These are phyloP conservation scores for Sugiyamaella sp. DNA, from an alignment of 1,139 yeast species.

Conservation along the genomic window DNA sequence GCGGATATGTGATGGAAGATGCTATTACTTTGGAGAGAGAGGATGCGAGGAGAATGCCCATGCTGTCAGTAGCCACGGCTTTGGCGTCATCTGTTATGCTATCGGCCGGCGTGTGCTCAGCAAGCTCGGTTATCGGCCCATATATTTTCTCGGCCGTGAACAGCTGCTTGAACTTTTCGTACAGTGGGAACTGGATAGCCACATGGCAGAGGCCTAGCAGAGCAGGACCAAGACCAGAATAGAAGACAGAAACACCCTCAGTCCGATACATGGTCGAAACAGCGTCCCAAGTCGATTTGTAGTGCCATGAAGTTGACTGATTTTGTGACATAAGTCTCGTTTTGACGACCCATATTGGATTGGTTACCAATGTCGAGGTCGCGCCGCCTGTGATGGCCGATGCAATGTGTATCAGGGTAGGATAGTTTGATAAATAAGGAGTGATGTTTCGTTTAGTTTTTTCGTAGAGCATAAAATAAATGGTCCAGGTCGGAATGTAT, in stretches of 20 bases:
- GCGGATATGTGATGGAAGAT: constrained; percentile 89
- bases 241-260: constrained; percentile 85
- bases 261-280: constrained; percentile 71
- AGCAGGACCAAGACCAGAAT: constrained; percentile 89
- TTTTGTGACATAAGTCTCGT: constrained; percentile 87
- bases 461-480: constrained; percentile 89
- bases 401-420: constrained; percentile 64
- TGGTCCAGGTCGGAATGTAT: constrained; percentile 97
- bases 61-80: constrained; percentile 31
- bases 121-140: constrained; percentile 16
- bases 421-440: constrained; percentile 36
- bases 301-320: constrained; percentile 46
- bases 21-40: constrained; percentile 88
- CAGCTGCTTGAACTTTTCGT: constrained; percentile 70
- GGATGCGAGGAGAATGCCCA: constrained; percentile 69
- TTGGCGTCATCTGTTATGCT: constrained; percentile 18
- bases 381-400: constrained; percentile 92
- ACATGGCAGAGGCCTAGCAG: constrained; percentile 89
- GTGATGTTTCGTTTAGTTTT: constrained; percentile 54
- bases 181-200: constrained; percentile 96
- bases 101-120: constrained; percentile 12
- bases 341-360: constrained; percentile 97
- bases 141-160: constrained; percentile 41
- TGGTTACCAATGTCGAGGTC: constrained; percentile 81
- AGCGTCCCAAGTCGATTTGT: constrained; percentile 82